Percentiles rank a stretch among this genome's conserved stretches.
Evolutionary conservation across 2,329 filamentous ascomycete species (phyloP).

Genomic region (Nothopassalora personata): DNA sequence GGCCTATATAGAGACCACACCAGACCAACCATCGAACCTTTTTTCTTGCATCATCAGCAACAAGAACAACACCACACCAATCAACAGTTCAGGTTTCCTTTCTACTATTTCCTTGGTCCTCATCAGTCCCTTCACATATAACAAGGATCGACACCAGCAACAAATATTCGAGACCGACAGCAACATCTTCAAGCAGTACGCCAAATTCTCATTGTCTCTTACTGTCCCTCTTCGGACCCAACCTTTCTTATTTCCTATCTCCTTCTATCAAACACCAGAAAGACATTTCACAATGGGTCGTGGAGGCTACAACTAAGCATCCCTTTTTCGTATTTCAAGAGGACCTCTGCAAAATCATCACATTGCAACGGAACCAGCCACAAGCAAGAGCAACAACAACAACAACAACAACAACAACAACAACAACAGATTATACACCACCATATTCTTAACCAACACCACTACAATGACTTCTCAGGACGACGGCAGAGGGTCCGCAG

Average conservation of each 20-base stretch:
- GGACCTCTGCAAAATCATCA: background rate
- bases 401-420: slow-evolving; percentile 6
- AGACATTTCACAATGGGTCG: slow-evolving; percentile 31
- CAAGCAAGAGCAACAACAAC: slow-evolving; percentile 1
- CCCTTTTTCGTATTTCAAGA: slow-evolving; percentile 4
- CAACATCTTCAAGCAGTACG: slow-evolving; percentile 3
- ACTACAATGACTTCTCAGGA: slow-evolving; percentile 15
- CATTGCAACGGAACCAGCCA: background rate
- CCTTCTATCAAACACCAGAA: slow-evolving; percentile 6
- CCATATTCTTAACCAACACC: slow-evolving; percentile 9
- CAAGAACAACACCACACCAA: background rate
- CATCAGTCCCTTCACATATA: slow-evolving; percentile 3
- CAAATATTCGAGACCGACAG: background rate
- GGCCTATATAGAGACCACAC: slow-evolving; percentile 15
- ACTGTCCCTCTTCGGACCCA: slow-evolving; percentile 7
- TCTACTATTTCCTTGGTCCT: slow-evolving; percentile 13
- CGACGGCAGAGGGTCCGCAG: slow-evolving; percentile 28
- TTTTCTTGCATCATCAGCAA: slow-evolving; percentile 13
- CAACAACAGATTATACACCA: slow-evolving; percentile 9
- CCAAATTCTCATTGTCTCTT: slow-evolving; percentile 10
- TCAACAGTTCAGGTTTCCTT: slow-evolving; percentile 5
- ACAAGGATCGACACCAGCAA: slow-evolving; percentile 8
- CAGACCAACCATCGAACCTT: slow-evolving; percentile 2
- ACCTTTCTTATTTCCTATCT: slow-evolving; percentile 2
- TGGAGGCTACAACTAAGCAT: slow-evolving; percentile 40